phyloP scores from a whole-genome alignment of 257 asterid genomes.

The Striga asiatica region DNA sequence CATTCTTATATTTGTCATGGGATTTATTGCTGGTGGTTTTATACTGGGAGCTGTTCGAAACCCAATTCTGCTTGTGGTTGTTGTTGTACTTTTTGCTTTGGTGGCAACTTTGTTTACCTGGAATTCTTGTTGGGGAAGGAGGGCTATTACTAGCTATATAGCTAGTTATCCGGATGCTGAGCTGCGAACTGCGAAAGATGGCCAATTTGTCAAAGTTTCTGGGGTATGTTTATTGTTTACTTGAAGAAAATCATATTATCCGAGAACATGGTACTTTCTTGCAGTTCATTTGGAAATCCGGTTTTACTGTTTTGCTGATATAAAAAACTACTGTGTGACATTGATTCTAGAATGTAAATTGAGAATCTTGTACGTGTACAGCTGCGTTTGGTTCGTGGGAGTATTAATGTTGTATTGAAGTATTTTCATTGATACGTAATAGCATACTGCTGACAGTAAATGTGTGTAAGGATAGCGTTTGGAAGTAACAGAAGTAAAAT shows the following conservation, averaged over 20 bases:
- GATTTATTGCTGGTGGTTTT: constrained; percentile 66
- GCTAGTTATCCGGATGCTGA: constrained; percentile 43
- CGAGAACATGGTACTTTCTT: background rate
- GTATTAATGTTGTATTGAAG: no score
- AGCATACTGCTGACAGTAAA: no score
- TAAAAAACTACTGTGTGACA: background rate
- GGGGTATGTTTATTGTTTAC: constrained; percentile 46
- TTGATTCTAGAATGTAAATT: no score
- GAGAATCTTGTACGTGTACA: no score
- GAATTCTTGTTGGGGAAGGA: constrained; percentile 56
- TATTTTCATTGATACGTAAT: no score
- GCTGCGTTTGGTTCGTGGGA: no score
- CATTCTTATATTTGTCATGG: constrained; percentile 58
- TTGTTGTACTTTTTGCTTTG: constrained; percentile 44
- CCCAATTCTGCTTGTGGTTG: constrained; percentile 54
- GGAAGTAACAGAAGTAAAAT: no score
- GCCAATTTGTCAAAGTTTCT: constrained; percentile 49
- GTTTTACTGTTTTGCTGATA: background rate
- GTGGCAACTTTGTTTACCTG: constrained; percentile 48
- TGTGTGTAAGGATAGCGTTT: no score
- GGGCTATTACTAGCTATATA: constrained; percentile 49
- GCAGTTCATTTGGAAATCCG: background rate
- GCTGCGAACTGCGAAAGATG: constrained; percentile 43
- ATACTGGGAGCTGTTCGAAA: constrained; percentile 59
- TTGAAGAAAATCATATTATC: background rate